These are phyloP conservation scores for Scenedesmus sp. DNA, from an alignment of 163 green algal genomes.

Conservation along the genomic window DNA sequence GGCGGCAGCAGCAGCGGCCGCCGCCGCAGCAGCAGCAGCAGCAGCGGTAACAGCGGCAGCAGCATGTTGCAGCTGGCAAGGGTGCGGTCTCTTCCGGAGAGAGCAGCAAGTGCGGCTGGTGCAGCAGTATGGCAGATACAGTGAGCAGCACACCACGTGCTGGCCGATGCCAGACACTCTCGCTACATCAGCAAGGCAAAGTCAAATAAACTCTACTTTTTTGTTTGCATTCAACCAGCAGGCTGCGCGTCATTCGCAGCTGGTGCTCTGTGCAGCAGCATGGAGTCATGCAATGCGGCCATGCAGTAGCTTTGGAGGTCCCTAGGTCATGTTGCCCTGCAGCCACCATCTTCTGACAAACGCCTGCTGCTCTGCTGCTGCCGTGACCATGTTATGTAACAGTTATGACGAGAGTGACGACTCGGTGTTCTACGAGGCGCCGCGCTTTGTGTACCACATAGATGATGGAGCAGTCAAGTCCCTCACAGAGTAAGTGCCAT, in stretches of 20 bases:
- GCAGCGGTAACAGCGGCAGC: neutral
- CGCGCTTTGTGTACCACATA: constrained; percentile 98
- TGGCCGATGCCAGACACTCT: no score
- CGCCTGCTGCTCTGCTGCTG: neutral
- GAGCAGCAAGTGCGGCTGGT: neutral
- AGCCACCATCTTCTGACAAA: neutral
- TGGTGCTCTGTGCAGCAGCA: no score
- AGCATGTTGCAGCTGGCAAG: neutral
- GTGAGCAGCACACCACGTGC: no score
- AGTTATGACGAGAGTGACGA: constrained; percentile 77
- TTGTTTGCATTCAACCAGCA: no score
- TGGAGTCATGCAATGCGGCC: no score
- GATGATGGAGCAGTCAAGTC: constrained; percentile 94
- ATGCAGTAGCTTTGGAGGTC: neutral
- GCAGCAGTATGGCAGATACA: neutral
- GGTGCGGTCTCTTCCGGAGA: neutral
- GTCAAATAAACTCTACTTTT: no score
- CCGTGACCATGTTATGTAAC: no score
- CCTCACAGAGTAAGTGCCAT: constrained; percentile 83
- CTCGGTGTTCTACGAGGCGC: constrained; percentile 81
- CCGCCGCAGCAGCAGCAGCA: neutral
- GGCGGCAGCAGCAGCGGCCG: neutral
- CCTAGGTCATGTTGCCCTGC: neutral
- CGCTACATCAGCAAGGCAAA: neutral
- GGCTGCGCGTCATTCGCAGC: no score